phyloP scores from a whole-genome alignment of 2,329 filamentous ascomycete species.

The Venturia carpophila region DNA sequence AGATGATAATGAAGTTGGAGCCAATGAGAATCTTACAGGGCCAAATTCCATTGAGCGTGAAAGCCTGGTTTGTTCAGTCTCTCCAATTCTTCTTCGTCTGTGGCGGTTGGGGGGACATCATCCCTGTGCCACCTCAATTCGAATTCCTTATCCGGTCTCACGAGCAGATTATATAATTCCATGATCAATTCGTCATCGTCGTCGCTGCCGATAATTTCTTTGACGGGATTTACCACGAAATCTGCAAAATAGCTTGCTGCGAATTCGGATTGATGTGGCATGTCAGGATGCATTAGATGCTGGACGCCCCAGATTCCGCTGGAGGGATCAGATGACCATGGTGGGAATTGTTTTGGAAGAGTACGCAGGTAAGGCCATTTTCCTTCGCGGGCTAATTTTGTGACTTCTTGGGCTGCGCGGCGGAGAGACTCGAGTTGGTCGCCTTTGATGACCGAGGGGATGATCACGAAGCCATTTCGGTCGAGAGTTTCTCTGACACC shows the following conservation, averaged over 20 bases:
- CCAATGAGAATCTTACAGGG: slow-evolving; percentile 55
- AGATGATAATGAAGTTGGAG: too few relatives aligned
- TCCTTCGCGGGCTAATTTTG: slow-evolving; percentile 56
- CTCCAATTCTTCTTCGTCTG: slow-evolving; percentile 56
- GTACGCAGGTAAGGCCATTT: slow-evolving; percentile 76
- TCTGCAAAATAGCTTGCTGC: slow-evolving; percentile 64
- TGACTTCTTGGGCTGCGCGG: slow-evolving; percentile 49
- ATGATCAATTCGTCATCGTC: slow-evolving; percentile 62
- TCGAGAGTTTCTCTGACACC: slow-evolving; percentile 49
- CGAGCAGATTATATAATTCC: slow-evolving; percentile 82
- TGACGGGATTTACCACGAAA: slow-evolving; percentile 54
- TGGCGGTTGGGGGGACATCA: slow-evolving; percentile 62
- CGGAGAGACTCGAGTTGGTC: slow-evolving; percentile 53
- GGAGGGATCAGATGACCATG: slow-evolving; percentile 58
- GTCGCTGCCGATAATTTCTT: slow-evolving; percentile 50
- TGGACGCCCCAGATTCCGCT: slow-evolving; percentile 84
- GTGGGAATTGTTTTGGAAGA: slow-evolving; percentile 83
- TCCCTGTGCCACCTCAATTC: slow-evolving; percentile 79
- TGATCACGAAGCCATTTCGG: slow-evolving; percentile 66
- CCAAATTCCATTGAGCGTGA: slow-evolving; percentile 84
- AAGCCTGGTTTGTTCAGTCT: slow-evolving; percentile 54
- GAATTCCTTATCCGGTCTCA: slow-evolving; percentile 64
- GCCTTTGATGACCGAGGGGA: slow-evolving; percentile 56
- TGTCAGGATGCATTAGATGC: slow-evolving; percentile 68
- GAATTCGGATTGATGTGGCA: slow-evolving; percentile 56